phyloP scores from a whole-genome alignment of 116 monocot species.

The Posidonia oceanica region DNA sequence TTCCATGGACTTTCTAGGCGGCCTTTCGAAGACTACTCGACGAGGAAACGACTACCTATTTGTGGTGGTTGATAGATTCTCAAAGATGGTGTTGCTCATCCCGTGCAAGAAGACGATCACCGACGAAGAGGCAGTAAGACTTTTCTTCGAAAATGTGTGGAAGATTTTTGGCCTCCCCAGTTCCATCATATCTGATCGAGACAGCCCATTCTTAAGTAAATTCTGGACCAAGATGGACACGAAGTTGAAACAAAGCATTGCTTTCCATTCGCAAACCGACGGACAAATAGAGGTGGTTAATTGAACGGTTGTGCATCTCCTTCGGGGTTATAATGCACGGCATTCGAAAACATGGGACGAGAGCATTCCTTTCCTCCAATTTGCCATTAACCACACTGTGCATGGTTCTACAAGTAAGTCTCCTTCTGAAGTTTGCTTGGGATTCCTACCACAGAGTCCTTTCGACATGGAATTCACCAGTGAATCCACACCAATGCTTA shows the following conservation, averaged over 20 bases:
- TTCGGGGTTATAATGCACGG: background rate
- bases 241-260: background rate
- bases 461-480: too few relatives aligned
- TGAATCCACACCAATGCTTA: too few relatives aligned
- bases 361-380: background rate
- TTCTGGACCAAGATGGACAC: slow-evolving; percentile 3
- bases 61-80: slow-evolving; percentile 21
- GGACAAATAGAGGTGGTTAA: background rate
- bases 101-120: slow-evolving; percentile 12
- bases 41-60: slow-evolving; percentile 15
- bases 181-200: background rate
- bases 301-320: background rate
- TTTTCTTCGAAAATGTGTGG: slow-evolving; percentile 2
- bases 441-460: too few relatives aligned
- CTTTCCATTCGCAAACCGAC: background rate
- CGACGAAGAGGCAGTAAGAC: background rate
- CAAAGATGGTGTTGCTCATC: slow-evolving; percentile 15
- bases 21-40: background rate
- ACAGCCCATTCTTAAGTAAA: background rate
- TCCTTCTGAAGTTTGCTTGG: background rate
- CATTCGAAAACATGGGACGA: background rate
- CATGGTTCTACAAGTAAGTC: background rate
- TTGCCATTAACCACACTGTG: background rate
- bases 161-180: background rate
- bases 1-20: slow-evolving; percentile 14